A percentile compares a stretch with the other conserved stretches of the same genome.
Conservation (phyloP, 352 stramenopile genomes). For the Lagenidium sp. region DNA sequence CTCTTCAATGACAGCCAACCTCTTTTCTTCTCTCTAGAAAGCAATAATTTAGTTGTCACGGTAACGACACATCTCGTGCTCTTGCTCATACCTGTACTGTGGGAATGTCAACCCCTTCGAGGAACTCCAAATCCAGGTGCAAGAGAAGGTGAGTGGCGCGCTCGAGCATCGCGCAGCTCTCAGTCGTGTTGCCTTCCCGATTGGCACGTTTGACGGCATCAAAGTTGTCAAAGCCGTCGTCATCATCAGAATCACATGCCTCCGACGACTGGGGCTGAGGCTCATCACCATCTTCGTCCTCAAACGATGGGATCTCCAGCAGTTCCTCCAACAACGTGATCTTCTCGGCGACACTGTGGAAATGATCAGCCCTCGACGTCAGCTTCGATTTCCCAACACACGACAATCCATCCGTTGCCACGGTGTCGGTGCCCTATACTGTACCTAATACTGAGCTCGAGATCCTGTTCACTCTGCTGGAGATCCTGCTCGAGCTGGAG, state of each 20-base stretch:
- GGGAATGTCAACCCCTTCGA: conserved; percentile 51
- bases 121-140: conserved; percentile 68
- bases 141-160: conserved; percentile 66
- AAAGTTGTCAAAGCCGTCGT: conserved; percentile 74
- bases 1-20: conserved; percentile 58
- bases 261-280: neutral
- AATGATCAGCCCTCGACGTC: too few relatives aligned
- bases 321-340: conserved; percentile 66
- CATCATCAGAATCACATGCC: conserved; percentile 10
- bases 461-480: conserved; percentile 30
- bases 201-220: conserved; percentile 30
- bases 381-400: too few relatives aligned
- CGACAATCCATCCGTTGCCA: neutral
- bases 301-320: conserved; percentile 44
- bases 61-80: neutral
- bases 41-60: neutral
- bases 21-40: conserved; percentile 54
- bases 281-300: conserved; percentile 14
- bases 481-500: conserved; percentile 33
- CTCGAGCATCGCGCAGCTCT: conserved; percentile 68
- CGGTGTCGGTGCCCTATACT: neutral
- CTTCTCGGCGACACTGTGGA: conserved; percentile 55
- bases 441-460: conserved; percentile 51
- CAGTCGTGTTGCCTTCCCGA: conserved; percentile 23
- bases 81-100: conserved; percentile 43